phyloP scores from a whole-genome alignment of 2,329 filamentous ascomycete species.

The Cercospora sesami region DNA sequence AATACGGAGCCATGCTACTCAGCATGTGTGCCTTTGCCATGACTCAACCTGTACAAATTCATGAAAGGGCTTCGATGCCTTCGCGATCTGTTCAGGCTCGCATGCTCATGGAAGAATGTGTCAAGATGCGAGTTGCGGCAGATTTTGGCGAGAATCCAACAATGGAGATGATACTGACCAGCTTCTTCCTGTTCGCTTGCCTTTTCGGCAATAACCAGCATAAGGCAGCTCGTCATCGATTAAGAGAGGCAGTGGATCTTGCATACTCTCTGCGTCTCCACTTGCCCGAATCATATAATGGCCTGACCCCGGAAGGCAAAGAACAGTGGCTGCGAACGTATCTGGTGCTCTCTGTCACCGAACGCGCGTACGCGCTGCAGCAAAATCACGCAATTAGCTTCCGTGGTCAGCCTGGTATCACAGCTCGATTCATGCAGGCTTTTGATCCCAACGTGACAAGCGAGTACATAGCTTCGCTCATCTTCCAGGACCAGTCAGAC shows the following conservation, averaged over 20 bases:
- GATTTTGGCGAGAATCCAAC: slow-evolving; percentile 39
- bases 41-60: slow-evolving; percentile 48
- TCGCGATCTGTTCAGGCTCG: slow-evolving; percentile 41
- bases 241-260: slow-evolving; percentile 41
- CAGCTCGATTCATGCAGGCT: slow-evolving; percentile 44
- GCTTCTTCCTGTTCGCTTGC: slow-evolving; percentile 38
- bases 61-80: slow-evolving; percentile 39
- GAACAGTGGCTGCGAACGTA: slow-evolving; percentile 44
- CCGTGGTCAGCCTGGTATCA: slow-evolving; percentile 43
- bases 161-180: slow-evolving; percentile 35
- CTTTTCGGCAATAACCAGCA: slow-evolving; percentile 34
- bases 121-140: slow-evolving; percentile 46
- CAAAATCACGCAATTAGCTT: slow-evolving; percentile 47
- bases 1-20: slow-evolving; percentile 48
- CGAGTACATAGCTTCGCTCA: slow-evolving; percentile 40
- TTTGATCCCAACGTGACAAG: slow-evolving; percentile 41
- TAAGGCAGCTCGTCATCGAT: slow-evolving; percentile 33
- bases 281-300: slow-evolving; percentile 42
- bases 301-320: slow-evolving; percentile 41
- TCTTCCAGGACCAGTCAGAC: slow-evolving; percentile 48
- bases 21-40: slow-evolving; percentile 47
- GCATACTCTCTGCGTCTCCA: slow-evolving; percentile 45
- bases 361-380: slow-evolving; percentile 47
- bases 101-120: slow-evolving; percentile 47
- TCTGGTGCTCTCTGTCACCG: slow-evolving; percentile 39